A percentile compares a stretch with the other conserved stretches of the same genome.
These are phyloP conservation scores for Picochlorum costavermella DNA, from an alignment of 139 green algal genomes.

Conservation along the genomic window DNA sequence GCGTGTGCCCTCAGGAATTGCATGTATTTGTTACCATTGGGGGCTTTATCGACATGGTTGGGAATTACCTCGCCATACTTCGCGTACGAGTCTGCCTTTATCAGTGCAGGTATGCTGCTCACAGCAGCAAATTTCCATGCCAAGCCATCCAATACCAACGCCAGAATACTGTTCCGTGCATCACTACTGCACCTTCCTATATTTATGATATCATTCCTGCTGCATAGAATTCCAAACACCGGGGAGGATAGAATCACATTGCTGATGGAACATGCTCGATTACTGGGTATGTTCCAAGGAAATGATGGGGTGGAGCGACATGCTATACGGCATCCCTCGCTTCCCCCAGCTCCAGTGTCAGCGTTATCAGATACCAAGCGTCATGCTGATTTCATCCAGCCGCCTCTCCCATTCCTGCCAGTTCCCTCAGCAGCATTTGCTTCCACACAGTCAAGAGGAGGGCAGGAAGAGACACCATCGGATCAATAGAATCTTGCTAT, in stretches of 20 bases:
- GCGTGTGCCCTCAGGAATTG: constrained; percentile 77
- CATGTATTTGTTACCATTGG: constrained; percentile 79
- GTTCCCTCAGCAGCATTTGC: too few species aligned
- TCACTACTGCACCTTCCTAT: constrained; percentile 87
- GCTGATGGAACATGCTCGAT: constrained; percentile 13
- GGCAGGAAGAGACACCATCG: too few species aligned
- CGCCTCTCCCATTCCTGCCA: too few species aligned
- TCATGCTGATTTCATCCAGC: neutral
- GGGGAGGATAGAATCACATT: constrained; percentile 16
- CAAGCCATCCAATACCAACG: constrained; percentile 38
- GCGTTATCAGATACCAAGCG: neutral
- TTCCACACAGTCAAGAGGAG: too few species aligned
- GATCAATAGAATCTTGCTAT: neutral
- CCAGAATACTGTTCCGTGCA: constrained; percentile 75
- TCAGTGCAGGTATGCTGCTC: constrained; percentile 47
- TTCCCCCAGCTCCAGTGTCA: neutral
- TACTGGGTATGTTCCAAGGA: constrained; percentile 13
- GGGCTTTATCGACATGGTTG: constrained; percentile 44
- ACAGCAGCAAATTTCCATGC: constrained; percentile 66
- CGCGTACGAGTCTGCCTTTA: constrained; percentile 61
- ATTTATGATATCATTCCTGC: constrained; percentile 69
- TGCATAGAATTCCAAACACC: constrained; percentile 68
- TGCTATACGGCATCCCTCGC: neutral
- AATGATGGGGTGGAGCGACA: neutral
- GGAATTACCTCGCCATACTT: constrained; percentile 68